Base-by-base conservation (phyloP, 2,329 filamentous ascomycete genomes). In the Dryadomyces sulphureus region DNA sequence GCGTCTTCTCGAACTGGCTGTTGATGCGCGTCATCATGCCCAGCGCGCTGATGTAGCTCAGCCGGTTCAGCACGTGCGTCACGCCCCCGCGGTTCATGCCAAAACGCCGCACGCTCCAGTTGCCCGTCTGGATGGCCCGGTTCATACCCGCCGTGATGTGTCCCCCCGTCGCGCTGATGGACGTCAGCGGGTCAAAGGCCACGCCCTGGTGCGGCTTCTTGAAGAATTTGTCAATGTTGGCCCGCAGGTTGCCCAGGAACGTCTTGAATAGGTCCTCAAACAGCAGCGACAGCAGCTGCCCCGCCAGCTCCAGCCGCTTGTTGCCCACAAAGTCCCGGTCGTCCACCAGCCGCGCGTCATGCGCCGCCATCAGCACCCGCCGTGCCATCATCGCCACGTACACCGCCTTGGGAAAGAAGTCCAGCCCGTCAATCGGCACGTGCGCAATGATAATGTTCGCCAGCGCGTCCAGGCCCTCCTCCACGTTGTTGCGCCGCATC, bases 11-110 rank as follows among this genome's bases (percentile, higher is more conserved):
- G 58, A 98, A 98, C 66, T 98, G 92, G 73, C 85, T 93, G 62
- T 84, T 92, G 57, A 98, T 96, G 62, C 92, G 77, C 14, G 92
- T 98, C 92, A 98, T 98, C 93, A 98, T 98, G 51, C 93, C 93
- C 24, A 98, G 75, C 24, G 92, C 92, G 52, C 84, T 85, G 61
- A 98, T 95, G 59, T 96, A 98, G 62, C 90, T 96, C 46, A 98
- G 70, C 52, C 92, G 79, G 64, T 90, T 96, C 42, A 98, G 71
- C 36, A 98, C 88, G 62, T 98, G 92, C 0, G 93, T 96, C 20
- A 98, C 88, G 59, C 92, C 92, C 20, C 92, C 90, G 60, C 90
- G 75, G 59, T 96, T 93, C 92, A 98, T 98, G 63, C 90, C 88
- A 69, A 98, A 98, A 60, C 93, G 87, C 65, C 95, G 95, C 54